phyloP scores from a whole-genome alignment of 73 alveolate species.

The Blepharisma stoltei region DNA sequence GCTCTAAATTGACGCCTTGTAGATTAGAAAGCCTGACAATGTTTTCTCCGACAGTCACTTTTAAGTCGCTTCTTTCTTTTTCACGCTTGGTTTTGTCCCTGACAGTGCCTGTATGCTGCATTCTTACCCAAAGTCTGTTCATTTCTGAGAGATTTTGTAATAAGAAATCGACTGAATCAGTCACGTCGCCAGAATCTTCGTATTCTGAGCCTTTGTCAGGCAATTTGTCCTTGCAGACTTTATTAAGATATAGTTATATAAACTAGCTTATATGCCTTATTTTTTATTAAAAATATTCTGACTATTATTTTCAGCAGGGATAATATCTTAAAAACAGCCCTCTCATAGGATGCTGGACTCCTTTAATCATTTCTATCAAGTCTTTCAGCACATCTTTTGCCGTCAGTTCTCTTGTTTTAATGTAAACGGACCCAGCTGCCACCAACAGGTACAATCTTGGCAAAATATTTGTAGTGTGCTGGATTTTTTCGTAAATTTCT shows the following conservation, averaged over 20 bases:
- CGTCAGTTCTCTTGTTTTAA: conserved; percentile 88
- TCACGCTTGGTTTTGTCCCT: conserved; percentile 82
- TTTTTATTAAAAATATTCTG: too few species aligned
- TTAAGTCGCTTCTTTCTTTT: conserved; percentile 89
- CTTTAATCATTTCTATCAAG: conserved; percentile 83
- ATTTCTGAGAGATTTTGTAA: conserved; percentile 90
- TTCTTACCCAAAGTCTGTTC: conserved; percentile 98
- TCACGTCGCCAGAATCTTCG: conserved; percentile 85
- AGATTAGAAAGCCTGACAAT: conserved; percentile 82
- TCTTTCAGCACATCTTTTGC: conserved; percentile 90
- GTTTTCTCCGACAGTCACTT: conserved; percentile 94
- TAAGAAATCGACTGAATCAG: conserved; percentile 89
- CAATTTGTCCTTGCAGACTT: conserved; percentile 94
- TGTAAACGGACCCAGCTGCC: conserved; percentile 96
- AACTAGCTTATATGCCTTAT: too few species aligned
- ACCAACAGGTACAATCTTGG: conserved; percentile 94
- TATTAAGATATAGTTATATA: too few species aligned
- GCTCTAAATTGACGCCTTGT: conserved; percentile 86
- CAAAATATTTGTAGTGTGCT: conserved; percentile 94
- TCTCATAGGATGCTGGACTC: conserved; percentile 94
- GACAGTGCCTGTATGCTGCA: conserved; percentile 60
- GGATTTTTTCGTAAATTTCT: conserved; percentile 92
- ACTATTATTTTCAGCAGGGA: too few species aligned
- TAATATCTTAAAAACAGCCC: conserved; percentile 96
- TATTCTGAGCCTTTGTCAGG: conserved; percentile 94